Conservation (phyloP, 257 asterid species). For the Solanum paucissectum region DNA sequence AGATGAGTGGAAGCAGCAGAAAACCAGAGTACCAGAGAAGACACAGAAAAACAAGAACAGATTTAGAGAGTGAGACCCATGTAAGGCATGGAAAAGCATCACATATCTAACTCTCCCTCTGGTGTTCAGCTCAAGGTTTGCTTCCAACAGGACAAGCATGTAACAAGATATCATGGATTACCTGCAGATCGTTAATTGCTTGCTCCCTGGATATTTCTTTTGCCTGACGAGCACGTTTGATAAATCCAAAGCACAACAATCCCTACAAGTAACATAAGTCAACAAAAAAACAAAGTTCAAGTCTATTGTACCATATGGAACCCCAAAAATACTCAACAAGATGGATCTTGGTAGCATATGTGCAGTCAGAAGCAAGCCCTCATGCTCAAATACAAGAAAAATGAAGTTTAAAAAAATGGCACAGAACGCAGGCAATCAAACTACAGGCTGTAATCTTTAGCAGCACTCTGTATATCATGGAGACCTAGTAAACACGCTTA, state of each 20-base stretch:
- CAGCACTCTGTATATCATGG: not conserved
- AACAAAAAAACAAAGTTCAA: not conserved
- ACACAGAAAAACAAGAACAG: not conserved
- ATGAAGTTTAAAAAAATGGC: not conserved
- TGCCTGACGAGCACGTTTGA: conserved; percentile 80
- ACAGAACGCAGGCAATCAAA: not conserved
- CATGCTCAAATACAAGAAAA: not conserved
- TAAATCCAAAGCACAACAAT: conserved; percentile 63
- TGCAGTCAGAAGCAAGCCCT: not conserved
- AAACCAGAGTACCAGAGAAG: not conserved
- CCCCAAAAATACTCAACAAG: not conserved
- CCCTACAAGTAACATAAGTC: conserved; percentile 35
- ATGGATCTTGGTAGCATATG: not conserved
- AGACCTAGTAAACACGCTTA: not conserved
- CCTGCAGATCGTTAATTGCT: conserved; percentile 80
- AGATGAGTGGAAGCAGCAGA: not conserved
- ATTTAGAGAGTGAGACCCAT: not conserved
- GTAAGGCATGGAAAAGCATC: not conserved
- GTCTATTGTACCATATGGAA: not conserved
- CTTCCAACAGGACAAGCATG: not conserved
- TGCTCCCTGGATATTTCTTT: conserved; percentile 66
- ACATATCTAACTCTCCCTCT: not conserved
- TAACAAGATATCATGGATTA: conserved; percentile 10
- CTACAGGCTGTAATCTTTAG: not conserved
- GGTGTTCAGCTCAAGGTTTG: not conserved